Conservation (phyloP, 495 filamentous ascomycete species). For the Daldinia grandis region DNA sequence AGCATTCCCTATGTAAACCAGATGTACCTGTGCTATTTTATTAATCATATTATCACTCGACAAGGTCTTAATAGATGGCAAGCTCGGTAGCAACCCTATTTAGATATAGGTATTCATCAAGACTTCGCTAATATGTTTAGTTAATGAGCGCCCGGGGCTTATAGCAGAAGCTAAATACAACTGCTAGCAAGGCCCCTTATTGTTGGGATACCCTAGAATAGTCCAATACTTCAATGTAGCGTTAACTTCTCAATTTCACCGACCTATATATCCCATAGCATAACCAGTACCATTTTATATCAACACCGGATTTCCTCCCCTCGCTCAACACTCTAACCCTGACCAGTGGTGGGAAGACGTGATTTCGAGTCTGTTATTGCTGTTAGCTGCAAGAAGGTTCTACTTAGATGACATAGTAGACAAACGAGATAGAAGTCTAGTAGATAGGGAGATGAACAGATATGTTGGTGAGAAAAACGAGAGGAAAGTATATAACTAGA, state of each 20-base stretch:
- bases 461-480: constrained; percentile 3
- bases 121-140: too few species aligned
- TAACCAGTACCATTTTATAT: background rate
- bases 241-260: background rate
- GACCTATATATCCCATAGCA: background rate
- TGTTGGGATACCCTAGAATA: background rate
- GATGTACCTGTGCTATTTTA: too few species aligned
- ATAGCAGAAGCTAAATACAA: too few species aligned
- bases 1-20: too few species aligned
- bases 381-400: constrained; percentile 9
- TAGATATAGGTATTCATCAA: too few species aligned
- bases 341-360: background rate
- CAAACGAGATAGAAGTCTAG: background rate
- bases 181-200: too few species aligned
- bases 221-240: background rate
- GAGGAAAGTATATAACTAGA: constrained; percentile 11
- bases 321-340: background rate
- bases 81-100: too few species aligned
- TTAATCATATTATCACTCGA: too few species aligned
- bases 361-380: background rate
- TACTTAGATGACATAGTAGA: background rate
- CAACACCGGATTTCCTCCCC: background rate
- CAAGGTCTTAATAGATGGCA: too few species aligned
- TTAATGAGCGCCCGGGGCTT: too few species aligned
- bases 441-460: background rate